Evolutionary conservation across 441 rosid genomes (phyloP), one percentile per base, ranked within the genome.

Genomic region (Jatropha multifida): DNA sequence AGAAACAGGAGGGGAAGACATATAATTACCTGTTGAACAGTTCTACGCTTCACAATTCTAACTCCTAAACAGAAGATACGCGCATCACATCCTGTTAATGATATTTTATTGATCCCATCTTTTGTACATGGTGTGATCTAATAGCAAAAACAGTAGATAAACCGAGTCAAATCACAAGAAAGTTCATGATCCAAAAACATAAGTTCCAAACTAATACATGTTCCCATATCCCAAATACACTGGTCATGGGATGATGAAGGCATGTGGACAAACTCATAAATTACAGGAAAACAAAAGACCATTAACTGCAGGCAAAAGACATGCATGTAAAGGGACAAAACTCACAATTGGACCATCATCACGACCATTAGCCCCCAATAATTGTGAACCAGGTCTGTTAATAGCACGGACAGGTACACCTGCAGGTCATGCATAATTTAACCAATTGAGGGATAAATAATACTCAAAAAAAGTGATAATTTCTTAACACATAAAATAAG

Each of bases 281-380:
- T 23, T 38, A 61, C 9, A 27, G 59, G 65, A 20, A 69, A 62
- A 72, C 11, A 65, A 20, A 7, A 65, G 6, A 64, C 15, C 17
- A 14, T 40, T 54, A 51, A 14, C 44, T 10, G 3, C 3, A 44
- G 11, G 14, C 26, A 18, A 49, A 32, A 55, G 38, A 26, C 1
- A 13, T 1, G 52, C 8, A 60, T 27, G 38, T n/a, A 74, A 62
- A 83, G 44, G 69, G 78, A 60, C 74, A 64, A 59, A 74, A 84
- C 98, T 86, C 87, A 96, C 99, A 77, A 89, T 87, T 74, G 97
- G 92, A 76, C 97, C 99, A 88, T 96, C 98, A 84, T 96, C 99
- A 82, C 99, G 98, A 72, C 99, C 99, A 85, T 89, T 96, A 59
- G 88, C 91, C 72, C 99, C 99, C 52, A 96, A 83, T 68, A 92